Evolutionary conservation across 176 grass and related monocot species (phyloP).

Genomic region (Triticum turgidum): DNA sequence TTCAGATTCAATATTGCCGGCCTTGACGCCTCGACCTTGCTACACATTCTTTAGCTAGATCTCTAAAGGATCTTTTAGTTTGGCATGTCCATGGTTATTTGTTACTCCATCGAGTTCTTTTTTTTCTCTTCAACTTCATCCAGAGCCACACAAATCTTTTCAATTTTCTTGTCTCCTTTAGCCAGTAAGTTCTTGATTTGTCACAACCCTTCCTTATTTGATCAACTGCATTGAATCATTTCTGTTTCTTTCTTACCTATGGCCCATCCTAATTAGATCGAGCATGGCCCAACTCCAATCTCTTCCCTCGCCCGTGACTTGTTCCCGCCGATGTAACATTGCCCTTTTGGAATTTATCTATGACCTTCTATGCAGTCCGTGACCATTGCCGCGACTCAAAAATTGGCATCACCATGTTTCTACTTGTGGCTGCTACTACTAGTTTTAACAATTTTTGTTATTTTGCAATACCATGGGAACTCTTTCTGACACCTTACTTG

Average conservation of each 20-base stretch:
- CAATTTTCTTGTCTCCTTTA: neutral
- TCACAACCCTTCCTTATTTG: neutral
- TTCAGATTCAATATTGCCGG: no score
- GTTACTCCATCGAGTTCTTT: neutral
- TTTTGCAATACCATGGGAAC: neutral
- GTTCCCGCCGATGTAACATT: neutral
- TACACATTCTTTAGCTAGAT: neutral
- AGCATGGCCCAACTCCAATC: neutral
- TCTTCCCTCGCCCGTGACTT: neutral
- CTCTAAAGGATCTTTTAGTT: neutral
- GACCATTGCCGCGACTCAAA: neutral
- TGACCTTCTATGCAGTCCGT: neutral
- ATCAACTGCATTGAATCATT: neutral
- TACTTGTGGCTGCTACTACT: neutral
- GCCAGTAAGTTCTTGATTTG: neutral
- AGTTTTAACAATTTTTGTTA: neutral
- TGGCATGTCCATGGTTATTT: neutral
- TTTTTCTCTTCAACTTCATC: neutral
- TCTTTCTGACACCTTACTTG: neutral
- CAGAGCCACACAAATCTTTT: neutral
- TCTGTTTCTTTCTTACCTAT: neutral
- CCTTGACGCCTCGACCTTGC: neutral
- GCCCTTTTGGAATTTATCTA: neutral
- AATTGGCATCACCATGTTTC: neutral
- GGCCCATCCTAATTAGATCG: neutral